These are phyloP conservation scores for Claviceps sp. DNA, from an alignment of 2,329 filamentous ascomycete species.

Conservation along the genomic window DNA sequence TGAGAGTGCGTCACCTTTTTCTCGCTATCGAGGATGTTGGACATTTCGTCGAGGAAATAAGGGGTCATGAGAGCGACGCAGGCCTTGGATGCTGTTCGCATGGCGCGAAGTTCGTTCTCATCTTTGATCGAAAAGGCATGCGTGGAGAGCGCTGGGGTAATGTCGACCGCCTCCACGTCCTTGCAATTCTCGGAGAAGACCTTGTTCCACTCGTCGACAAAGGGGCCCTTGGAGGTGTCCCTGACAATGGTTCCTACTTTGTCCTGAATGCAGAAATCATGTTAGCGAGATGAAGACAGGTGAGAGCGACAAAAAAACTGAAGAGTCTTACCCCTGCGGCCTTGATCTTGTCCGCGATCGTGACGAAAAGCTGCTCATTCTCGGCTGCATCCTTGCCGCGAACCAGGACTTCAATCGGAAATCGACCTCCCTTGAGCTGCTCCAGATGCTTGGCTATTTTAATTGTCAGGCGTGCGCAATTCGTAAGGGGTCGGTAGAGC, in stretches of 20 bases:
- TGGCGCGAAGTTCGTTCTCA: conserved; percentile 82
- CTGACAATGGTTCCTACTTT: conserved; percentile 82
- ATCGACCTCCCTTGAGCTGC: conserved; percentile 79
- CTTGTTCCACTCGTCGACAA: conserved; percentile 94
- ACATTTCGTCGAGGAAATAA: conserved; percentile 98
- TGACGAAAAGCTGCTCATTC: conserved; percentile 81
- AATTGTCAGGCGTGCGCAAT: conserved; percentile 16
- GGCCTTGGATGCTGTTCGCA: conserved; percentile 87
- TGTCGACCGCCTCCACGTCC: conserved; percentile 79
- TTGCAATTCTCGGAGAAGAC: conserved; percentile 64
- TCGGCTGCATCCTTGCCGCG: conserved; percentile 83
- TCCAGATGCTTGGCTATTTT: conserved; percentile 76
- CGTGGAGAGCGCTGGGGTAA: conserved; percentile 66
- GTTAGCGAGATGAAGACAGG: not conserved
- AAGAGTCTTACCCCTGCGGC: conserved; percentile 56
- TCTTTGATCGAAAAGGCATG: conserved; percentile 87
- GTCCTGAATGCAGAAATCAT: conserved; percentile 43
- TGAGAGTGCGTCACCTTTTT: conserved; percentile 90
- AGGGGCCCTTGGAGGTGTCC: conserved; percentile 73
- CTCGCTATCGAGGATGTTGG: conserved; percentile 84
- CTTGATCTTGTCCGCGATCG: conserved; percentile 78
- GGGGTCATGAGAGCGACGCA: conserved; percentile 91
- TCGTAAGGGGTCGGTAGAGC: not conserved
- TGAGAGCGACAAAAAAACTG: not conserved
- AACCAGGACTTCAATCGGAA: conserved; percentile 82